A percentile compares a stretch with the other conserved stretches of the same genome.
These are phyloP conservation scores for Mortierella sp. DNA, from an alignment of 371 early-diverging fungal species.

Conservation along the genomic window DNA sequence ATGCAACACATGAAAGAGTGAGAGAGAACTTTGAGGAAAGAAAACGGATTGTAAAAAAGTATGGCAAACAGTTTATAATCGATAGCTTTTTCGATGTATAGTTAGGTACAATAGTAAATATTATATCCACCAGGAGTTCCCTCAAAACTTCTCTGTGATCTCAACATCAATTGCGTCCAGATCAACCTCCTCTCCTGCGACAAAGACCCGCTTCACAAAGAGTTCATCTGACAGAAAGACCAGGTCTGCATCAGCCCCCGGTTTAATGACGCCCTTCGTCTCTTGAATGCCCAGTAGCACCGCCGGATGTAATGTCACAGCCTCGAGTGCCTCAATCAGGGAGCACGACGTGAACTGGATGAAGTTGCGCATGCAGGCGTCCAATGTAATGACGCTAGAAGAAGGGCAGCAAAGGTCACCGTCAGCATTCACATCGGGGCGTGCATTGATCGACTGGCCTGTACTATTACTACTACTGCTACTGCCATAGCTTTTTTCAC, in stretches of 20 bases:
- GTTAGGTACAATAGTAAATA: too few relatives aligned
- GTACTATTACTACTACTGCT: background rate
- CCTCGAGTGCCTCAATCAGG: conserved; percentile 87
- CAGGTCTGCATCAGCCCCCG: conserved; percentile 86
- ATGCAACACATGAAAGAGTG: too few relatives aligned
- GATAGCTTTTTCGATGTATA: too few relatives aligned
- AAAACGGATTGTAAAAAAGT: too few relatives aligned
- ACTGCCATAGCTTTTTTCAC: background rate
- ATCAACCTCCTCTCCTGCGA: conserved; percentile 78
- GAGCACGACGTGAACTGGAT: conserved; percentile 83
- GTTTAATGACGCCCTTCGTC: conserved; percentile 78
- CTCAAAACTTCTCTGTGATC: conserved; percentile 14
- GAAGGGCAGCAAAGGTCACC: conserved; percentile 49
- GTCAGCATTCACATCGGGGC: conserved; percentile 24
- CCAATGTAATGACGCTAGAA: conserved; percentile 74
- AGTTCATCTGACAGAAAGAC: conserved; percentile 80
- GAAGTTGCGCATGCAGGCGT: conserved; percentile 84
- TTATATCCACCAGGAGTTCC: background rate
- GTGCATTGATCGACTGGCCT: background rate
- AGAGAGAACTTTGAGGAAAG: too few relatives aligned
- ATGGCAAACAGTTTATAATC: too few relatives aligned
- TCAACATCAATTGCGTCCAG: conserved; percentile 21
- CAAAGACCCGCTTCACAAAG: conserved; percentile 74
- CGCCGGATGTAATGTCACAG: conserved; percentile 88
- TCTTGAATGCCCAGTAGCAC: conserved; percentile 77